Conservation (phyloP, 1,139 yeast genomes). For the Hansenula lynferdii region DNA sequence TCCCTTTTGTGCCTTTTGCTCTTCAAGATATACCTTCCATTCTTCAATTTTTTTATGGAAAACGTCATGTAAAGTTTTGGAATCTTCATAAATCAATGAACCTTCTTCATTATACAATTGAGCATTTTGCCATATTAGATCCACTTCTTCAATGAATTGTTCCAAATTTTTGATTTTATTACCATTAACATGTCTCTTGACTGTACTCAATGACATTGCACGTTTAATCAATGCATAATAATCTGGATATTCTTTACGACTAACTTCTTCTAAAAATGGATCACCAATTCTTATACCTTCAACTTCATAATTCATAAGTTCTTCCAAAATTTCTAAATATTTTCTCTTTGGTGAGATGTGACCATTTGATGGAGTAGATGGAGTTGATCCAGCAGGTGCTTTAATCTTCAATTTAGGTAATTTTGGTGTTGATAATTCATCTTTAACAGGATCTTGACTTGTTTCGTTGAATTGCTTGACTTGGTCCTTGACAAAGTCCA, state of each 20-base stretch:
- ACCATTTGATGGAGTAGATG: slow-evolving; percentile 3
- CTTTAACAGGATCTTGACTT: not conserved
- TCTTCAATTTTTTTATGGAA: slow-evolving; percentile 24
- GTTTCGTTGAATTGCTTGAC: slow-evolving; percentile 23
- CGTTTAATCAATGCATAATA: slow-evolving; percentile 63
- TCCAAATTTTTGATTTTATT: slow-evolving; percentile 23
- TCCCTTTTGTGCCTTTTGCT: not conserved
- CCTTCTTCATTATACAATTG: slow-evolving; percentile 83
- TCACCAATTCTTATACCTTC: slow-evolving; percentile 28
- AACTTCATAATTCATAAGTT: slow-evolving; percentile 15
- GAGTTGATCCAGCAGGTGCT: slow-evolving; percentile 1
- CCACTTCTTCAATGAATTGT: slow-evolving; percentile 50
- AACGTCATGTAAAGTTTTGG: slow-evolving; percentile 52
- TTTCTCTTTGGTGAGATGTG: slow-evolving; percentile 5
- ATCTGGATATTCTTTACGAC: slow-evolving; percentile 57
- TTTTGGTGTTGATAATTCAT: not conserved
- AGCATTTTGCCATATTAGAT: slow-evolving; percentile 78
- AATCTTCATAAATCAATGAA: slow-evolving; percentile 74
- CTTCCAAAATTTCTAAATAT: slow-evolving; percentile 14
- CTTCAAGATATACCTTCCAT: slow-evolving; percentile 16
- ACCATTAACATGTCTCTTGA: slow-evolving; percentile 36
- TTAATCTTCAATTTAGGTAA: slow-evolving; percentile 4
- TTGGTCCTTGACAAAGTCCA: slow-evolving; percentile 38
- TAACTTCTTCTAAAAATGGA: slow-evolving; percentile 53
- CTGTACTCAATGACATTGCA: slow-evolving; percentile 71